phyloP scores from a whole-genome alignment of 1,284 basidiomycete genomes.

The Sporisorium iseilematis-ciliati region DNA sequence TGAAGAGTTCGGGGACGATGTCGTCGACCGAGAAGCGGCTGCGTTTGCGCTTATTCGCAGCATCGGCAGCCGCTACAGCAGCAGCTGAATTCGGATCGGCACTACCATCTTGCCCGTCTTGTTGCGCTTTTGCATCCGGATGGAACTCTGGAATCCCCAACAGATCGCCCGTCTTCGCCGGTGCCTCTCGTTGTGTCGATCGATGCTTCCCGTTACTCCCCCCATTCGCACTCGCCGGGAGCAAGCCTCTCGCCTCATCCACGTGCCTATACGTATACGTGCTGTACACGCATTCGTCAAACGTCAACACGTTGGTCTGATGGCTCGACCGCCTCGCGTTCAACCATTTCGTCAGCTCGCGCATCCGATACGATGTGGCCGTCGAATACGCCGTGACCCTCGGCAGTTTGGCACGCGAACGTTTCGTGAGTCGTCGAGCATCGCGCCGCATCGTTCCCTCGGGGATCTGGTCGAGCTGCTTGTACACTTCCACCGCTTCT shows the following conservation, averaged over 20 bases:
- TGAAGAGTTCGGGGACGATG: slow-evolving; percentile 73
- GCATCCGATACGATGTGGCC: slow-evolving; percentile 89
- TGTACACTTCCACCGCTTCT: slow-evolving; percentile 53
- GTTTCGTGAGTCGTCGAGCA: slow-evolving; percentile 88
- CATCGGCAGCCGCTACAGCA: neutral
- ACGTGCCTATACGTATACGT: slow-evolving; percentile 68
- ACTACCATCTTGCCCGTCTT: slow-evolving; percentile 24
- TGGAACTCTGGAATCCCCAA: slow-evolving; percentile 65
- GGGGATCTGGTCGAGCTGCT: slow-evolving; percentile 76
- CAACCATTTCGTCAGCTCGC: slow-evolving; percentile 87
- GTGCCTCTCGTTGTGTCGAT: neutral
- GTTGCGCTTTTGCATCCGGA: slow-evolving; percentile 10
- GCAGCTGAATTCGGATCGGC: slow-evolving; percentile 1
- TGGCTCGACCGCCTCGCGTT: slow-evolving; percentile 83
- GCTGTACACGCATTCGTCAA: slow-evolving; percentile 69
- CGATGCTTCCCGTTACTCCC: slow-evolving; percentile 20
- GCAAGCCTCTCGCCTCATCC: slow-evolving; percentile 59
- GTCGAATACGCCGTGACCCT: slow-evolving; percentile 95
- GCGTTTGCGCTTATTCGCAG: slow-evolving; percentile 30
- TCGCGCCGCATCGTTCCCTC: slow-evolving; percentile 92
- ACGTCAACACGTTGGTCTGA: slow-evolving; percentile 74
- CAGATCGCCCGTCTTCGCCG: slow-evolving; percentile 60
- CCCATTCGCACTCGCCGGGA: slow-evolving; percentile 18
- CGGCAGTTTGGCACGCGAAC: slow-evolving; percentile 92
- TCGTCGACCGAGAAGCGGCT: slow-evolving; percentile 55